Evolutionary conservation across 768 basidiomycete genomes (phyloP).

Genomic region (Amylocystis lapponica): DNA sequence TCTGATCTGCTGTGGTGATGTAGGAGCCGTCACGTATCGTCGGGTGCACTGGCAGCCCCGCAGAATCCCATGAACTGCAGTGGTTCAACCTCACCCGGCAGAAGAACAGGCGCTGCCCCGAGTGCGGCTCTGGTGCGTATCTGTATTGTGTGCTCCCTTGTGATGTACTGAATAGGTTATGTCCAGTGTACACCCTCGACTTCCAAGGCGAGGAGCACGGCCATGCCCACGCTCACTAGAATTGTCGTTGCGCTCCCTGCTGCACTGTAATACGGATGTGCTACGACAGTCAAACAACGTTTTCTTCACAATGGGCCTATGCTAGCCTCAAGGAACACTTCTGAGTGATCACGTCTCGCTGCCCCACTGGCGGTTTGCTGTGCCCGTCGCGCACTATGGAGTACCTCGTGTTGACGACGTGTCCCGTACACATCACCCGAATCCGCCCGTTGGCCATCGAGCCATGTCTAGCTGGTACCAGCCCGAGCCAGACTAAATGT

Average conservation of each 20-base stretch:
- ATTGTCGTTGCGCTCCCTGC: slow-evolving; percentile 6
- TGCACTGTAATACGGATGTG: slow-evolving; percentile 8
- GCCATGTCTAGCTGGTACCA: no score
- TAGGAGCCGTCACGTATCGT: slow-evolving; percentile 80
- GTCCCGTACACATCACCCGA: no score
- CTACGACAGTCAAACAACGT: no score
- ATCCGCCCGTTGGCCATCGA: no score
- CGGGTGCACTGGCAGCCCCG: slow-evolving; percentile 93
- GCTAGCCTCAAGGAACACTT: no score
- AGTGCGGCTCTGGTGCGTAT: slow-evolving; percentile 85
- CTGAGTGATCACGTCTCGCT: no score
- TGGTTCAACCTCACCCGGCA: slow-evolving; percentile 73
- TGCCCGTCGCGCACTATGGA: no score
- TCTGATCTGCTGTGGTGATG: not conserved
- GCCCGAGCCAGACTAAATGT: no score
- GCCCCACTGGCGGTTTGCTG: no score
- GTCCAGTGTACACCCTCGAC: slow-evolving; percentile 67
- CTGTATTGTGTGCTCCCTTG: not conserved
- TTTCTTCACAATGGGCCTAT: no score
- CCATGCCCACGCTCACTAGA: slow-evolving; percentile 36
- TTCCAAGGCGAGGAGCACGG: slow-evolving; percentile 55
- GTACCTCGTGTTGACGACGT: no score
- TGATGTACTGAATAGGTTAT: slow-evolving; percentile 3
- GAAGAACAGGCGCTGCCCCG: slow-evolving; percentile 75
- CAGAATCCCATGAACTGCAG: slow-evolving; percentile 89